These are phyloP conservation scores for Pilatotrama ljubarskyi DNA, from an alignment of 768 basidiomycete genomes.

Conservation along the genomic window DNA sequence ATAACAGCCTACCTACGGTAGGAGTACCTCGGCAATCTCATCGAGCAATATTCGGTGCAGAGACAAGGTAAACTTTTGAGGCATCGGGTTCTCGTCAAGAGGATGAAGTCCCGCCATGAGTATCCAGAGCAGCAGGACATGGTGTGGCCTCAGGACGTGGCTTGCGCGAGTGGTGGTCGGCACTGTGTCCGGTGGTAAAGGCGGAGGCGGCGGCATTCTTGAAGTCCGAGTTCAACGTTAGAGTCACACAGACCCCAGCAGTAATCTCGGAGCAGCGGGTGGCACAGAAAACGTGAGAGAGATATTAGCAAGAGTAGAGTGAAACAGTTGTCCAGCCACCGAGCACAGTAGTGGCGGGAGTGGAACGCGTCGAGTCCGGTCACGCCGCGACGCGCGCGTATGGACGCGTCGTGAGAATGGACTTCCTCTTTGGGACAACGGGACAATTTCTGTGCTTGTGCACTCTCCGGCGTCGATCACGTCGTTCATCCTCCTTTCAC, in stretches of 20 bases:
- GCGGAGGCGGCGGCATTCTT: background rate
- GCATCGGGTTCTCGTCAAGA: constrained; percentile 44
- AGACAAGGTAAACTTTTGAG: constrained; percentile 58
- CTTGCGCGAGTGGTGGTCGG: constrained; percentile 49
- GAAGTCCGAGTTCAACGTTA: background rate
- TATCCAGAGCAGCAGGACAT: constrained; percentile 66
- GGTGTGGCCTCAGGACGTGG: constrained; percentile 75
- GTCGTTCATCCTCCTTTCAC: background rate
- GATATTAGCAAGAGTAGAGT: background rate
- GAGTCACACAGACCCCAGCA: no score
- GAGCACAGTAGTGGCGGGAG: background rate
- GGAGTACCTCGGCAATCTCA: constrained; percentile 67
- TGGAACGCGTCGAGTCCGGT: constrained; percentile 1
- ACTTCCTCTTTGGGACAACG: background rate
- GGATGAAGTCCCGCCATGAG: constrained; percentile 51
- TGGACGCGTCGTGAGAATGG: constrained; percentile 12
- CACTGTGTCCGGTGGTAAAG: constrained; percentile 38
- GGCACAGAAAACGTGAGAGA: no score
- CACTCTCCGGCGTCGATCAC: background rate
- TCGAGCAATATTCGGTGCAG: constrained; percentile 65
- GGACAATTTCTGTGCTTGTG: constrained; percentile 10
- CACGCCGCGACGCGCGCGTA: constrained; percentile 4
- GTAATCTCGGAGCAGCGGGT: no score
- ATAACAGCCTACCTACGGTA: background rate
- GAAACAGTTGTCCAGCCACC: background rate